Percentiles rank a stretch among this genome's conserved stretches.
These are phyloP conservation scores for Mycena metata DNA, from an alignment of 768 basidiomycete species.

Conservation along the genomic window DNA sequence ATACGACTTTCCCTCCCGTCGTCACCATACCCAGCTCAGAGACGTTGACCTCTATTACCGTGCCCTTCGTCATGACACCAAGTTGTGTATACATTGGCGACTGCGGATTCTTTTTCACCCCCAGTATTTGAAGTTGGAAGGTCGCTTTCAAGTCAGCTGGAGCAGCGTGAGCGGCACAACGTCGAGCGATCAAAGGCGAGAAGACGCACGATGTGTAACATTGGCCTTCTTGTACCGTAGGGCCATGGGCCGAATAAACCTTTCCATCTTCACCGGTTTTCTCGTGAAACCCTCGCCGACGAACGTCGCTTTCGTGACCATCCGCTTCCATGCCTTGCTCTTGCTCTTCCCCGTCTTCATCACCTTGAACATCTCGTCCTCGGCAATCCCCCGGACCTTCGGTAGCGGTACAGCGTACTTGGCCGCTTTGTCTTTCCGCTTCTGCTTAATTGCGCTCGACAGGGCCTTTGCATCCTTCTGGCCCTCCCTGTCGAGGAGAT, in stretches of 20 bases:
- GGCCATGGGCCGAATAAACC: conserved; percentile 98
- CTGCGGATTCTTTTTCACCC: conserved; percentile 99
- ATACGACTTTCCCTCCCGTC: conserved; percentile 94
- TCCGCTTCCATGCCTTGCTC: conserved; percentile 97
- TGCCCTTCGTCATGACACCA: conserved; percentile 98
- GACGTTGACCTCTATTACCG: conserved; percentile 98
- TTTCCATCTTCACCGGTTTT: conserved; percentile 99
- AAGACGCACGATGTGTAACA: conserved; percentile 93
- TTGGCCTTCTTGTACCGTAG: conserved; percentile 98
- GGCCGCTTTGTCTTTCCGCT: conserved; percentile 98
- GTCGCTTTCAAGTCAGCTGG: conserved; percentile 97
- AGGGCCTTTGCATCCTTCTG: conserved; percentile 98
- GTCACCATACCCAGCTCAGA: conserved; percentile 98
- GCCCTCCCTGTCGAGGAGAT: conserved; percentile 96
- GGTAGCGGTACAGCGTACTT: conserved; percentile 98
- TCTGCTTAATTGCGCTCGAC: conserved; percentile 96
- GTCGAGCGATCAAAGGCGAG: background rate
- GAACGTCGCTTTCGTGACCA: conserved; percentile 99
- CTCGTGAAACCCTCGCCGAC: conserved; percentile 98
- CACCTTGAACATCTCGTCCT: conserved; percentile 99
- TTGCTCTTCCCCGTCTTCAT: conserved; percentile 98
- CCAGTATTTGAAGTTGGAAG: conserved; percentile 97
- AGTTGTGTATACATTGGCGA: conserved; percentile 98
- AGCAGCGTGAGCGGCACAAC: conserved; percentile 9
- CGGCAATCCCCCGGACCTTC: conserved; percentile 97